Conservation (phyloP, 2,329 filamentous ascomycete genomes). For the Botryotinia convoluta region DNA sequence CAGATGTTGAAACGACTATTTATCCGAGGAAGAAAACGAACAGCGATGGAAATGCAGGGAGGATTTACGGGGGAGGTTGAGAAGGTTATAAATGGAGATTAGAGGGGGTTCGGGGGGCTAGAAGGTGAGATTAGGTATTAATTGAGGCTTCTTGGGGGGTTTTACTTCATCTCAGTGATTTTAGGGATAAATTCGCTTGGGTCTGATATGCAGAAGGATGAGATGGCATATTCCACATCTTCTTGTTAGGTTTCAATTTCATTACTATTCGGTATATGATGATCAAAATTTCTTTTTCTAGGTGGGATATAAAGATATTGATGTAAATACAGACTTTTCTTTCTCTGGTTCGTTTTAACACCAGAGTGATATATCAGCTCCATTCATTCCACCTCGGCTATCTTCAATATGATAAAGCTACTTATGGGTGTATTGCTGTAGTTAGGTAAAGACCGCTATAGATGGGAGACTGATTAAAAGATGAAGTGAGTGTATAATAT, state of each 20-base stretch:
- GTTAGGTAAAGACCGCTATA: not conserved
- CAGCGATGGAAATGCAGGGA: not conserved
- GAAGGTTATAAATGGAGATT: not conserved
- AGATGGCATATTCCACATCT: rapidly evolving
- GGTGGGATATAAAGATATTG: rapidly evolving
- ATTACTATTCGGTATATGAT: not conserved
- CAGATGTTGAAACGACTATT: no score
- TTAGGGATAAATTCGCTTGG: no score
- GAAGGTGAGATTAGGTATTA: not conserved
- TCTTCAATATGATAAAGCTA: not conserved
- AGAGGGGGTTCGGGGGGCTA: not conserved
- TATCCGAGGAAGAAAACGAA: rapidly evolving
- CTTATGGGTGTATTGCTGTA: not conserved
- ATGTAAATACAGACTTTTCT: rapidly evolving
- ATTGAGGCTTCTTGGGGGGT: not conserved
- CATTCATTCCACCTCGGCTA: not conserved
- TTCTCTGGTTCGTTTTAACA: not conserved
- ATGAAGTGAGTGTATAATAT: not conserved
- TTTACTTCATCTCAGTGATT: not conserved
- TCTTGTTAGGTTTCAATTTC: not conserved
- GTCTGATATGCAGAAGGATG: not conserved
- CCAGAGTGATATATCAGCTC: rapidly evolving
- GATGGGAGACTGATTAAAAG: rapidly evolving
- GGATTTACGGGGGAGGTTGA: not conserved
- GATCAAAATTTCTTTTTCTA: not conserved